Evolutionary conservation across 306 rosid genomes (phyloP), one percentile per base, ranked within the genome.

Genomic region (Lithocarpus polystachyus): DNA sequence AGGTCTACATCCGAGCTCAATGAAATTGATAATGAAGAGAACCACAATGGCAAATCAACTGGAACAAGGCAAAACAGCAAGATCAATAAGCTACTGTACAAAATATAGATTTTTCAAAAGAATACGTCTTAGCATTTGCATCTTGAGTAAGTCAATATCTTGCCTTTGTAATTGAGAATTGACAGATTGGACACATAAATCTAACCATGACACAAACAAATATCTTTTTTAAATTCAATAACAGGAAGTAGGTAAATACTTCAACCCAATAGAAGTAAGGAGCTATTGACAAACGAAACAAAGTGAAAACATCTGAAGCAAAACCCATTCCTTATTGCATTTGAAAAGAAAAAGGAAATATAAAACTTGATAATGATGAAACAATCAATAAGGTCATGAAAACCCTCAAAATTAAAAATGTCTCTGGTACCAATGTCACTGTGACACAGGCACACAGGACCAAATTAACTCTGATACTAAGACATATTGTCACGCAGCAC

Each of bases 11-110:
- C 90, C 6, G 99, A 93, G 79, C 56, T 85, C 92, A 96, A 80
- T 56, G 86, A 81, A 81, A 93, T 77, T 56, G 96, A 90, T 85
- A 95, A 79, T 10, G 94, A 86, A 22, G 98, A 93, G 87, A 96
- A 96, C 96, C 94, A 91, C 31, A 91, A 87, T 2, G 97, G 99
- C 88, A 93, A 81, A 80, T 96, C 98, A 86, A 96, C 99, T 96
- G 88, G 77, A 82, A 82, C 77, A 83, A 37, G 69, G 82, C 19
- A 85, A 88, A 83, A 80, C 83, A 82, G 75, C 73, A 84, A 84
- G 80, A 85, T 79, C 73, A 45, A 81, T 85, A 56, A 87, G 85
- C 82, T 45, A 74, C 65, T 54, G 54, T 64, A 73, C 17, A 74
- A 65, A 73, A 17, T 51, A 54, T 3, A 56, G 15, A 56, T 43